Conservation (phyloP, 2,329 filamentous ascomycete species). For the Ampelomyces quisqualis region DNA sequence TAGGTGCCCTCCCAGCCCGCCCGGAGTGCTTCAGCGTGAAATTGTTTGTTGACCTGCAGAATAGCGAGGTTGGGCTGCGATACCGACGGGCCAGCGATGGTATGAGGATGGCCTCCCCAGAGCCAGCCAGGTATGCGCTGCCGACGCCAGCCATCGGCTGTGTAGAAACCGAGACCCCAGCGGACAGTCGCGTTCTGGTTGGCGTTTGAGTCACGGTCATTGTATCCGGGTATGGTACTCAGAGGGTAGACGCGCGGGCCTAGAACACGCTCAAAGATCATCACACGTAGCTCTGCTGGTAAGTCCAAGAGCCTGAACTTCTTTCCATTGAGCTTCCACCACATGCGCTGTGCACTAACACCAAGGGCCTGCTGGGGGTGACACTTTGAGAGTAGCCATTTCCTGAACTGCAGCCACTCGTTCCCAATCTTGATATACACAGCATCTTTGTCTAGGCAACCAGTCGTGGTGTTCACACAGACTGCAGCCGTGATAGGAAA, state of each 20-base stretch:
- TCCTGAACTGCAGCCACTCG: not conserved
- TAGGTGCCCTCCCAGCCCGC: not conserved
- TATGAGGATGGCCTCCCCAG: too few relatives aligned
- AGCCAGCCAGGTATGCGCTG: not conserved
- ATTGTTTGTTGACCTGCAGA: not conserved
- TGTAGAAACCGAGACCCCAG: not conserved
- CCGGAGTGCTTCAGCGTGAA: not conserved
- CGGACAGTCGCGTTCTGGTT: not conserved
- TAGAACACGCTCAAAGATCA: not conserved
- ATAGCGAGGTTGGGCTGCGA: not conserved
- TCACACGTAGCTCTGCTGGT: not conserved
- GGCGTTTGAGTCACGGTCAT: too few relatives aligned
- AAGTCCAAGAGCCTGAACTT: constrained; percentile 1
- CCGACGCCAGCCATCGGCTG: not conserved
- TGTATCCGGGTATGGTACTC: not conserved
- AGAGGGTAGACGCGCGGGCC: not conserved
- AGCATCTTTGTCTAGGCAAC: not conserved
- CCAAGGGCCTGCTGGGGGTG: not conserved
- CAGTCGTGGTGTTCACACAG: not conserved
- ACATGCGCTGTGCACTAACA: not conserved
- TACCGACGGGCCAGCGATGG: too few relatives aligned
- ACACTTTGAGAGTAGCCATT: not conserved
- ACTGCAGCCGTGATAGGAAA: not conserved
- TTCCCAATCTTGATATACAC: not conserved
- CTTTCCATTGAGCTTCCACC: constrained; percentile 1